Percentiles rank a stretch among this genome's conserved stretches.
Conservation (phyloP, 495 filamentous ascomycete genomes). For the Tuber borchii region DNA sequence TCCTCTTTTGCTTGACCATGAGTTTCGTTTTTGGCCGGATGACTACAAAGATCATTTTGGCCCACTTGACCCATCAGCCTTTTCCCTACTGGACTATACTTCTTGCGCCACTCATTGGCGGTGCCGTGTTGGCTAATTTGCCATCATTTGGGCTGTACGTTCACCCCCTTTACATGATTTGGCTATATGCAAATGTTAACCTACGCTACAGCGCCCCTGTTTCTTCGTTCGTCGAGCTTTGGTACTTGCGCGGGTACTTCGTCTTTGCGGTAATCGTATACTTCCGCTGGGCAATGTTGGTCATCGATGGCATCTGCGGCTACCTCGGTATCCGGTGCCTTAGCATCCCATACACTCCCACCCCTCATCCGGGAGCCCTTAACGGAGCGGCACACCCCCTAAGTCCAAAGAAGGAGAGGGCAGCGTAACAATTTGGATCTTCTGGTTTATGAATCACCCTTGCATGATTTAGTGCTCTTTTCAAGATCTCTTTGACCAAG, state of each 20-base stretch:
- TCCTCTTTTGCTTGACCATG: slow-evolving; percentile 89
- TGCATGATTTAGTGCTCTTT: neutral
- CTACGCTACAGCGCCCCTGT: slow-evolving; percentile 45
- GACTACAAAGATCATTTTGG: slow-evolving; percentile 98
- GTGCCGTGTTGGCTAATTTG: slow-evolving; percentile 75
- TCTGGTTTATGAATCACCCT: neutral
- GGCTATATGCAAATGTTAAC: neutral
- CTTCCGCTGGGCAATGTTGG: slow-evolving; percentile 82
- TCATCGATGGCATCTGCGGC: slow-evolving; percentile 83
- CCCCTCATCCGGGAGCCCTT: slow-evolving; percentile 11
- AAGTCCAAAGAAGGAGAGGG: slow-evolving; percentile 22
- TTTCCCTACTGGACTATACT: slow-evolving; percentile 96
- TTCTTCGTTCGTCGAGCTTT: slow-evolving; percentile 57
- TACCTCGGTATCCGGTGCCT: slow-evolving; percentile 91
- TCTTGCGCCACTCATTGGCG: slow-evolving; percentile 74
- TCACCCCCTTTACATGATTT: neutral
- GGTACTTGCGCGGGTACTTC: slow-evolving; percentile 78
- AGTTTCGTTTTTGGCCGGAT: slow-evolving; percentile 97
- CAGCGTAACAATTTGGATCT: slow-evolving; percentile 5
- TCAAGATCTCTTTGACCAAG: neutral
- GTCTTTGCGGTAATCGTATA: slow-evolving; percentile 74
- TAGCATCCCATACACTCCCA: slow-evolving; percentile 59
- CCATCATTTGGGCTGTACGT: slow-evolving; percentile 63
- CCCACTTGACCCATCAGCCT: slow-evolving; percentile 84
- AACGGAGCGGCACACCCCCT: slow-evolving; percentile 19